Base-by-base conservation (phyloP, 1,284 basidiomycete species). In the Irpex lacteus region DNA sequence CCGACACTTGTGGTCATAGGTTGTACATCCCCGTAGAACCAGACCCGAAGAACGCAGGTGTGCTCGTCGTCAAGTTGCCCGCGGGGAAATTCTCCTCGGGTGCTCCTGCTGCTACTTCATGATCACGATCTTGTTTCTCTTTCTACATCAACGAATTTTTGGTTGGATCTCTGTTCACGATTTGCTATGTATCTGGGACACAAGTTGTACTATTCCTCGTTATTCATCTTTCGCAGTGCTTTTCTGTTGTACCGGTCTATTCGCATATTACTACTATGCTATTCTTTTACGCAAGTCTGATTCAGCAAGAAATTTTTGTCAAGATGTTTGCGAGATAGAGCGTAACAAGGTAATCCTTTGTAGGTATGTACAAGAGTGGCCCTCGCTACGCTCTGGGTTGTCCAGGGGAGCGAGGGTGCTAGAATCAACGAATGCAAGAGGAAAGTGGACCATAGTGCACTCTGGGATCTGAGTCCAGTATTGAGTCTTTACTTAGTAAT, bases 1-100 rank as follows among this genome's bases (percentile, higher is more conserved):
- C 32, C 32, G 32, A 32, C 32, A 32, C 32, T 32, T 32, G 32
- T 32, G 32, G 32, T 32, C 32, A 32, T 32, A 32, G 32, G 32
- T 32, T 32, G 4, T 32, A 71, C 60, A 74, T 78, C 44, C 67
- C 72, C 9, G 66, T 71, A 7, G 64, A 63, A 4, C 70, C 72
- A 1, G 74, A 77, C 59, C 66, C 65, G 1, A 69, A 57, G 13
- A 77, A 78, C 63, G 65, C 74, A 8, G 75, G 74, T 9, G 72
- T 77, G 18, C 68, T 78, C 36, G 59, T 75, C 52, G 69, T 77
- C 57, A 65, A 60, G 21, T 67, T 74, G 7, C 75, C 75, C 26
- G 54, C 54, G 9, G 54, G 54, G 18, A 26, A 36, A 36, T 56
- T 56, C 32, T 56, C 54, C 11, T 15, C 54, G 13, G 54, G n/a